Evolutionary conservation across 345 rosid genomes (phyloP).

Genomic region (Gynandropsis gynandra): DNA sequence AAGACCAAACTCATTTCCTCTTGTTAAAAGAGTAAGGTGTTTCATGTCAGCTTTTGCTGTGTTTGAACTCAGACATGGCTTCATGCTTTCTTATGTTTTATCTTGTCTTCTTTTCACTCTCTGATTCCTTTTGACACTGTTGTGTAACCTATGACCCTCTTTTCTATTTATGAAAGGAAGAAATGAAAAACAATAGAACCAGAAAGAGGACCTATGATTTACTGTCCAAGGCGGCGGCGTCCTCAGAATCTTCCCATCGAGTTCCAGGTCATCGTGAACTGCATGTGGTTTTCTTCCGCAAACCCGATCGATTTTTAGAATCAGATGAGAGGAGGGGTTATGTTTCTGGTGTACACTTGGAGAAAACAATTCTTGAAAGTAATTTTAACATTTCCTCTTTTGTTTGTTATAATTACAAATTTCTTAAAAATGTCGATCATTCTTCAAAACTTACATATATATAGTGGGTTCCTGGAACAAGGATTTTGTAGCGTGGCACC

Average conservation of each 20-base stretch:
- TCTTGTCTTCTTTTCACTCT: slow-evolving; percentile 4
- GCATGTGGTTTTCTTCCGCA: slow-evolving; percentile 76
- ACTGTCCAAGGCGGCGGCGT: slow-evolving; percentile 55
- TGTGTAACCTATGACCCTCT: slow-evolving; percentile 6
- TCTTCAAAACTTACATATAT: slow-evolving; percentile 1
- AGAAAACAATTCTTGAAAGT: slow-evolving; percentile 77
- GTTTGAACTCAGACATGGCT: neutral
- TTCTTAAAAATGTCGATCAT: neutral
- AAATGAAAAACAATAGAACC: slow-evolving; percentile 57
- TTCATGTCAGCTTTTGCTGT: neutral
- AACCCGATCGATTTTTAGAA: slow-evolving; percentile 64
- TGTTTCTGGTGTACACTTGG: slow-evolving; percentile 65
- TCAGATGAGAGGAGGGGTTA: slow-evolving; percentile 48
- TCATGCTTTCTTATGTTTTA: neutral
- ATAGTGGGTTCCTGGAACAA: neutral
- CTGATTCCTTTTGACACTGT: neutral
- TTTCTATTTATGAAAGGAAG: slow-evolving; percentile 49
- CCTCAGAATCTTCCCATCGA: slow-evolving; percentile 32
- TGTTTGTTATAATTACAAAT: neutral
- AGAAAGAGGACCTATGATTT: slow-evolving; percentile 63
- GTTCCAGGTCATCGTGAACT: slow-evolving; percentile 60
- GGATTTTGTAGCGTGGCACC: neutral
- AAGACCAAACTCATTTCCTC: neutral
- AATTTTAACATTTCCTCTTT: slow-evolving; percentile 3
- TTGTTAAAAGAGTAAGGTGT: neutral